These are phyloP conservation scores for Gossypium stocksii DNA, from an alignment of 345 rosid species.

Conservation along the genomic window DNA sequence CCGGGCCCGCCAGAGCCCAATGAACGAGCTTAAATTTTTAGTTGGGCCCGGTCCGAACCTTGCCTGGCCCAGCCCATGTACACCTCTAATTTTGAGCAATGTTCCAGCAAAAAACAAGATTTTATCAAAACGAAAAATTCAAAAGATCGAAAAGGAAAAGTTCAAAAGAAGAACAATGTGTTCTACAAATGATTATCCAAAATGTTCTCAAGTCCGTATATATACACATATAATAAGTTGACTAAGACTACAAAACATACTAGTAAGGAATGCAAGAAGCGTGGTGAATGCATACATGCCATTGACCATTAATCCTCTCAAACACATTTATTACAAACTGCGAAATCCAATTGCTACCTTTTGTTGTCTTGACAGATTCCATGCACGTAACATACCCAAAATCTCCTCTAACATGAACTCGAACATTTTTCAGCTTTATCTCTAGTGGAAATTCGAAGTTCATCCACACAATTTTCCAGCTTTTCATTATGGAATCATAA, in stretches of 20 bases:
- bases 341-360: constrained; percentile 89
- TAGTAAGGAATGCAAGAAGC: constrained; percentile 43
- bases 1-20: too few relatives aligned
- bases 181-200: too few relatives aligned
- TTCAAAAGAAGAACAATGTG: too few relatives aligned
- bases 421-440: constrained; percentile 60
- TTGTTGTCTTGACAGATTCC: constrained; percentile 77
- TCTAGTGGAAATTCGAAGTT: constrained; percentile 77
- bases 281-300: constrained; percentile 84
- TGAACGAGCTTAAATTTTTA: too few relatives aligned
- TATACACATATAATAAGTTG: neutral
- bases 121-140: too few relatives aligned
- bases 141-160: too few relatives aligned
- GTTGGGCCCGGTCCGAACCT: too few relatives aligned
- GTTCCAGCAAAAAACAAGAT: too few relatives aligned
- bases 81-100: too few relatives aligned
- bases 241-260: neutral
- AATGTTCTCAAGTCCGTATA: too few relatives aligned
- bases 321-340: constrained; percentile 86
- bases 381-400: constrained; percentile 73
- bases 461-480: constrained; percentile 93
- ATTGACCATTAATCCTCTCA: constrained; percentile 64
- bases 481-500: constrained; percentile 73
- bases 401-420: constrained; percentile 69
- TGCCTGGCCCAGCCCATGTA: too few relatives aligned